These are phyloP conservation scores for Rhizopogon salebrosus DNA, from an alignment of 768 basidiomycete species.

Conservation along the genomic window DNA sequence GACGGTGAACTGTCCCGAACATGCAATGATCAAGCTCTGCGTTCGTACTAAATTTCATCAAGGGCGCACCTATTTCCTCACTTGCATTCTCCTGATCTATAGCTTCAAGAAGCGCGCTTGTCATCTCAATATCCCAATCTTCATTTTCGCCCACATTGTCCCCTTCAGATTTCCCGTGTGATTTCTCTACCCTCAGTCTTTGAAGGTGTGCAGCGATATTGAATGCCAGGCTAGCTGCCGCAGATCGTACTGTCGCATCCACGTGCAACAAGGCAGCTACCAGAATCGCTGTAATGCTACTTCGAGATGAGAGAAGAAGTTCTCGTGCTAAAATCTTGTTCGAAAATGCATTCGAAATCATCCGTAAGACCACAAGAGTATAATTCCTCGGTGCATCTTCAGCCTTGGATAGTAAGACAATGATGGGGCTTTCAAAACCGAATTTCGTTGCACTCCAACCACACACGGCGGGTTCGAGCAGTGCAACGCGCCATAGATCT, in stretches of 20 bases:
- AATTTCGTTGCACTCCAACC: slow-evolving; percentile 38
- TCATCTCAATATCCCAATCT: slow-evolving; percentile 84
- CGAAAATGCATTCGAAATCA: slow-evolving; percentile 66
- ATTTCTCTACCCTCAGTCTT: slow-evolving; percentile 45
- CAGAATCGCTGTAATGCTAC: slow-evolving; percentile 45
- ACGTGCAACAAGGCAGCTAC: slow-evolving; percentile 64
- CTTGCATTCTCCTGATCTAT: slow-evolving; percentile 62
- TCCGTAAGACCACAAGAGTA: slow-evolving; percentile 58
- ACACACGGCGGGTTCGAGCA: slow-evolving; percentile 58
- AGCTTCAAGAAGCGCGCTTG: slow-evolving; percentile 80
- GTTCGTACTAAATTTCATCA: slow-evolving; percentile 1
- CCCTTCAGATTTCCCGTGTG: slow-evolving; percentile 25
- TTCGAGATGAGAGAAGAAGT: slow-evolving; percentile 32
- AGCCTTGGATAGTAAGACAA: slow-evolving; percentile 42
- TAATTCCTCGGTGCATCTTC: slow-evolving; percentile 43
- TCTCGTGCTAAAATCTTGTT: slow-evolving; percentile 32
- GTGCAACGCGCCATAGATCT: slow-evolving; percentile 77
- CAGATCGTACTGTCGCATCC: slow-evolving; percentile 65
- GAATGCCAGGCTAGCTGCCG: slow-evolving; percentile 80
- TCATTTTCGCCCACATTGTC: slow-evolving; percentile 49
- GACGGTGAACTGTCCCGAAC: slow-evolving; percentile 62
- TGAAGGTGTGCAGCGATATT: slow-evolving; percentile 68
- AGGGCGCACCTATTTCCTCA: slow-evolving; percentile 73
- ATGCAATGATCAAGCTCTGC: background rate
- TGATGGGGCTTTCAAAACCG: slow-evolving; percentile 36